A percentile compares a stretch with the other conserved stretches of the same genome.
These are phyloP conservation scores for Phytopythium chamaehyphon DNA, from an alignment of 352 stramenopile species.

Conservation along the genomic window DNA sequence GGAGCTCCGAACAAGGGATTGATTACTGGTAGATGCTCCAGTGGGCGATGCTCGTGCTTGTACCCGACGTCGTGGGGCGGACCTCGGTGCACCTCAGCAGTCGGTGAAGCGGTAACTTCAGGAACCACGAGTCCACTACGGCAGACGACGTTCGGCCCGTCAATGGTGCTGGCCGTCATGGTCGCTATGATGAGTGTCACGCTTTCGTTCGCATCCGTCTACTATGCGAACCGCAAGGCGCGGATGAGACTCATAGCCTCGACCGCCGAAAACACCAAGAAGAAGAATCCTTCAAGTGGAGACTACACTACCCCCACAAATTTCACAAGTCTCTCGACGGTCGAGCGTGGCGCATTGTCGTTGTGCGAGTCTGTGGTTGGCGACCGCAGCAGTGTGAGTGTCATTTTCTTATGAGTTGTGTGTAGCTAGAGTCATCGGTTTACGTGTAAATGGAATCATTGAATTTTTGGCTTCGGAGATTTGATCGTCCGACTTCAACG, in stretches of 20 bases:
- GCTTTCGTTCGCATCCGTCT: constrained; percentile 26
- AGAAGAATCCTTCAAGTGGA: not conserved
- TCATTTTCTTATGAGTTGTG: not conserved
- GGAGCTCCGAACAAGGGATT: constrained; percentile 6
- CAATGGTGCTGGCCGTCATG: constrained; percentile 26
- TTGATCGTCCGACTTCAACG: no score
- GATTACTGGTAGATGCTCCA: constrained; percentile 40
- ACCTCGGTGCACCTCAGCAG: constrained; percentile 51
- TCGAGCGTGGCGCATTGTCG: not conserved
- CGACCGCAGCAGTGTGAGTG: constrained; percentile 3
- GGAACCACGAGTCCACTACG: constrained; percentile 16
- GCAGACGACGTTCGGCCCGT: constrained; percentile 42
- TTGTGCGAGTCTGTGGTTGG: not conserved
- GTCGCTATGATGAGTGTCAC: constrained; percentile 20
- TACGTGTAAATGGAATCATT: no score
- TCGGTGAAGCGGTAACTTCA: constrained; percentile 18
- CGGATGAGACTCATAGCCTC: not conserved
- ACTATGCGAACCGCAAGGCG: constrained; percentile 15
- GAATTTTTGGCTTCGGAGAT: no score
- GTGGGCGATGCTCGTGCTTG: constrained; percentile 42
- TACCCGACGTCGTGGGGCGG: constrained; percentile 42
- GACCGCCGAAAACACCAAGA: not conserved
- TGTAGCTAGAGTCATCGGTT: not conserved
- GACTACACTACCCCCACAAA: not conserved
- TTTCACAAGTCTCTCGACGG: not conserved